Percentiles rank a stretch among this genome's conserved stretches.
These are phyloP conservation scores for Wallacemonas sp. DNA, from an alignment of 208 protist species.

Conservation along the genomic window DNA sequence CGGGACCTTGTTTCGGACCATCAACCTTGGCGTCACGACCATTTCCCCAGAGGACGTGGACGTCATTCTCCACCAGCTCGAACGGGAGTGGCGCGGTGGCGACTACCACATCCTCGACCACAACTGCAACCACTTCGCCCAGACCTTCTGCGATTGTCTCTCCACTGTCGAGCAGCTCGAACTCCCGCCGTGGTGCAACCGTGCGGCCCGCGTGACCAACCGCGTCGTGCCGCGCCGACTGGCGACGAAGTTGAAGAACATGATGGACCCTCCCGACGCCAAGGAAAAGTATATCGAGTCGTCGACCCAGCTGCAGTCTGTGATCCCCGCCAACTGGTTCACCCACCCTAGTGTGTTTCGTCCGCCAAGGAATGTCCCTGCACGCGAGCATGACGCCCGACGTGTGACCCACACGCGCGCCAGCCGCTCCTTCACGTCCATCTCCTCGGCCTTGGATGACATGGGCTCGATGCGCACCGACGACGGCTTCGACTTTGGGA, in stretches of 20 bases:
- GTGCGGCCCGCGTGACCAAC: conserved; percentile 73
- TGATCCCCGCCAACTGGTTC: conserved; percentile 79
- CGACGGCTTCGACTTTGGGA: neutral
- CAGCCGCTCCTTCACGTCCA: conserved; percentile 3
- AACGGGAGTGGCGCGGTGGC: conserved; percentile 83
- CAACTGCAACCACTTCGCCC: conserved; percentile 93
- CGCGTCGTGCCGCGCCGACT: conserved; percentile 68
- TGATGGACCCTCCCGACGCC: conserved; percentile 45
- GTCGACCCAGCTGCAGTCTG: conserved; percentile 32
- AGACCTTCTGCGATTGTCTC: conserved; percentile 78
- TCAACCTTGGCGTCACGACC: conserved; percentile 77
- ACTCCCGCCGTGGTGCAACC: conserved; percentile 89
- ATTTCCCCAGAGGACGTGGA: conserved; percentile 78
- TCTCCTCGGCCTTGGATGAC: neutral
- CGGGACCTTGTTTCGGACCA: conserved; percentile 60
- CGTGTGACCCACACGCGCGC: neutral
- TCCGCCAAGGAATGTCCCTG: conserved; percentile 39
- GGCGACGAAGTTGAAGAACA: conserved; percentile 73
- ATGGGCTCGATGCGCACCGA: conserved; percentile 7
- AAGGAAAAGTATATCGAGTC: conserved; percentile 37
- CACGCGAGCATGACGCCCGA: neutral
- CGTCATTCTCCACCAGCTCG: conserved; percentile 80
- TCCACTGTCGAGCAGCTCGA: conserved; percentile 67
- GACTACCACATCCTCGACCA: conserved; percentile 90
- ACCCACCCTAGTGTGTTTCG: conserved; percentile 62